phyloP scores from a whole-genome alignment of 2,329 filamentous ascomycete genomes.

The Endocalyx cinctus region DNA sequence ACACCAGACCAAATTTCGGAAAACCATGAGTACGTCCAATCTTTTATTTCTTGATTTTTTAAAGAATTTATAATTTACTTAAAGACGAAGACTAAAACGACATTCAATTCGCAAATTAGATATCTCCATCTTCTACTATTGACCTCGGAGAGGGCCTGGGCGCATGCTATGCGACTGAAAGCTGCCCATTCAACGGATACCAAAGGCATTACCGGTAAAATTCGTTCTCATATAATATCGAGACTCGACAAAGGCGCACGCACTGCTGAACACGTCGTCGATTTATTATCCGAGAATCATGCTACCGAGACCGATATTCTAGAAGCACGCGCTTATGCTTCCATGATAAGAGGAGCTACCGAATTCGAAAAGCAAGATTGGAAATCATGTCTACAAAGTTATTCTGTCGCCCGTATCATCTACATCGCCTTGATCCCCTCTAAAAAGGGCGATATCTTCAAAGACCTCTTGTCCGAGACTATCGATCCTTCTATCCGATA shows the following conservation, averaged over 20 bases:
- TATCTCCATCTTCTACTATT: slow-evolving; percentile 76
- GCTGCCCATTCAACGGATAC: slow-evolving; percentile 73
- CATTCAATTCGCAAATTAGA: too few species aligned
- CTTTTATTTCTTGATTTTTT: slow-evolving; percentile 1
- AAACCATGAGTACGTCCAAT: slow-evolving; percentile 66
- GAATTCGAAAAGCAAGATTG: slow-evolving; percentile 86
- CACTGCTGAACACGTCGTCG: slow-evolving; percentile 63
- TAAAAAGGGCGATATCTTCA: slow-evolving; percentile 70
- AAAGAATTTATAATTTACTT: slow-evolving; percentile 7
- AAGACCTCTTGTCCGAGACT: slow-evolving; percentile 78
- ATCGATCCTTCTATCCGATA: slow-evolving; percentile 93
- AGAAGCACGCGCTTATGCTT: slow-evolving; percentile 80
- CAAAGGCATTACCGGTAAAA: slow-evolving; percentile 72
- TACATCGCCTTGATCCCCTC: slow-evolving; percentile 70
- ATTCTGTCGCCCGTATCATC: slow-evolving; percentile 72
- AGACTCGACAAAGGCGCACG: slow-evolving; percentile 75
- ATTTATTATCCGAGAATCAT: slow-evolving; percentile 63
- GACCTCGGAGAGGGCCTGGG: slow-evolving; percentile 87
- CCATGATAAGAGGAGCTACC: slow-evolving; percentile 69
- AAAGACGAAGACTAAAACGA: too few species aligned
- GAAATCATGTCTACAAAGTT: slow-evolving; percentile 71
- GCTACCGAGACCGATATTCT: slow-evolving; percentile 68
- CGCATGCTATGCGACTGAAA: slow-evolving; percentile 94
- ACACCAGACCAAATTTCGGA: slow-evolving; percentile 70
- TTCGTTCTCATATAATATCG: slow-evolving; percentile 84